Evolutionary conservation across 2,329 filamentous ascomycete species (phyloP), one percentile per base, ranked within the genome.

Genomic region (Epichloe sylvatica): DNA sequence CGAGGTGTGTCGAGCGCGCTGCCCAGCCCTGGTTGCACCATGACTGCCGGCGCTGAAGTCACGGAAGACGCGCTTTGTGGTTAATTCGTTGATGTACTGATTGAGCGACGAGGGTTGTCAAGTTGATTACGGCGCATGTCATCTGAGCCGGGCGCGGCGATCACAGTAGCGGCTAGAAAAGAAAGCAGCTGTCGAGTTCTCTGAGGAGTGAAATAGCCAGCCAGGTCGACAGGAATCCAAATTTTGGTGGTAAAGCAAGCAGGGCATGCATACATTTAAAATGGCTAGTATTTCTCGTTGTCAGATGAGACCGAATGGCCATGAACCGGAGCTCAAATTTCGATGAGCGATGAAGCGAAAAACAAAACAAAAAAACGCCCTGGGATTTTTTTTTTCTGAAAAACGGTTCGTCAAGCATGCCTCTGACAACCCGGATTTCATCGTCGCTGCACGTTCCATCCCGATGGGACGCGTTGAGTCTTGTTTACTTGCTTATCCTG

Each of bases 1-100:
- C 84, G 83, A 60, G 91, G 91, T 59, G 90, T 94, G 68, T 92
- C 85, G 68, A 94, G 77, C 61, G 75, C 75, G 63, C 68, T 74
- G 64, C 69, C 75, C 58, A 73, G 76, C 61, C 81, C 83, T 39
- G 78, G 76, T 55, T 77, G 75, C 52, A 75, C 77, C 83, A 86
- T 86, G 57, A 60, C 56, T 58, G 56, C 51, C 48, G 42, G 50
- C 46, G 52, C 21, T 41, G 21, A 38, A 30, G 19, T 21, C 44
- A 30, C 34, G 5, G 5, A 39, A n/a, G 8, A 21, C 35, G 3
- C 11, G 4, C 15, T 17, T 15, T 33, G 3, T 38, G 19, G 19
- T 38, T n/a, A 13, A 12, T 19, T 12, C 15, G 37, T 9, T 44
- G 19, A 23, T 13, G 46, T 13, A n/a, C 38, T 15, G 33, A 45